phyloP scores from a whole-genome alignment of 345 rosid genomes.

The Eucalyptus lansdowneana region DNA sequence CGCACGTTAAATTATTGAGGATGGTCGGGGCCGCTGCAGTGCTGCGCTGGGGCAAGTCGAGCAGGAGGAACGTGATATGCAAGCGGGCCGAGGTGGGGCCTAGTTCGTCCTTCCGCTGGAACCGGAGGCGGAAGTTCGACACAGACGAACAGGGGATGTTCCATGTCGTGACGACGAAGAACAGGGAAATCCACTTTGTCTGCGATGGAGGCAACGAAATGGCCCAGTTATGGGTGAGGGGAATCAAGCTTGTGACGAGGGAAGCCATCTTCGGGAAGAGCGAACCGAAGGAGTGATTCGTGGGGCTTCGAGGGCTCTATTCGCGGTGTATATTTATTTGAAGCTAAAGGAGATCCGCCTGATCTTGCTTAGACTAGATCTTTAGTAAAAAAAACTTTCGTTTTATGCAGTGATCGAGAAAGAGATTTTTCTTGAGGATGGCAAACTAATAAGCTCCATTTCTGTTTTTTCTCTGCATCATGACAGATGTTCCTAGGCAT shows the following conservation, averaged over 20 bases:
- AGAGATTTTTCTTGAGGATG: background rate
- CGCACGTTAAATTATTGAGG: slow-evolving; percentile 26
- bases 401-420: background rate
- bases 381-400: background rate
- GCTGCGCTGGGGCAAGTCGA: slow-evolving; percentile 45
- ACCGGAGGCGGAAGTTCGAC: slow-evolving; percentile 29
- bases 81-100: slow-evolving; percentile 35
- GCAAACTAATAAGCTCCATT: background rate
- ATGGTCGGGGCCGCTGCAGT: slow-evolving; percentile 29
- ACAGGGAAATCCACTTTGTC: slow-evolving; percentile 53
- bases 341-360: background rate
- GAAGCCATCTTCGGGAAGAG: slow-evolving; percentile 18
- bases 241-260: slow-evolving; percentile 41
- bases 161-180: slow-evolving; percentile 41
- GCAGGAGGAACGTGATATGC: slow-evolving; percentile 46
- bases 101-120: slow-evolving; percentile 27
- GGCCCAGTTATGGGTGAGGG: slow-evolving; percentile 60
- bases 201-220: slow-evolving; percentile 42
- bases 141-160: slow-evolving; percentile 31
- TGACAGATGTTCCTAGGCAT: background rate
- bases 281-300: background rate
- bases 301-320: background rate
- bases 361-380: background rate
- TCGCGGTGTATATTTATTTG: background rate
- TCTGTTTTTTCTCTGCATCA: background rate